A percentile compares a stretch with the other conserved stretches of the same genome.
Evolutionary conservation across 2,329 filamentous ascomycete species (phyloP).

Genomic region (Botrytis deweyae): DNA sequence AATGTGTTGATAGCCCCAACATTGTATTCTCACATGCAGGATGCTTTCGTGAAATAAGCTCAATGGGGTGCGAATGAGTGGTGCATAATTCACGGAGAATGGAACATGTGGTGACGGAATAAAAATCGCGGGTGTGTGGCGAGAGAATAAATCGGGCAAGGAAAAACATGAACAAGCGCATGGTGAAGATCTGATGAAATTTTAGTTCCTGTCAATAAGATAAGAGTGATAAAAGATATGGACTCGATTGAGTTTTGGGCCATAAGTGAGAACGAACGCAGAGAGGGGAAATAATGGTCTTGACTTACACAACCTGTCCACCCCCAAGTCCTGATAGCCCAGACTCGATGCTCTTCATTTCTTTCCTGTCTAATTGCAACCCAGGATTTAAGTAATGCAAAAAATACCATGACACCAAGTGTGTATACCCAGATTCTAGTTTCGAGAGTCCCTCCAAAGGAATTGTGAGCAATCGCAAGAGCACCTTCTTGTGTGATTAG

Average conservation of each 20-base stretch:
- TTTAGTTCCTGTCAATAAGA: background rate
- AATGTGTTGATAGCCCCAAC: background rate
- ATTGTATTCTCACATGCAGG: background rate
- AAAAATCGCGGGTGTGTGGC: background rate
- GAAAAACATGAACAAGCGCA: background rate
- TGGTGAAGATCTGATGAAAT: background rate
- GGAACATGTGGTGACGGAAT: slow-evolving; percentile 7
- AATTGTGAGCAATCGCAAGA: slow-evolving; percentile 6
- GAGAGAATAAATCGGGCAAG: background rate
- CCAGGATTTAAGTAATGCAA: slow-evolving; percentile 3
- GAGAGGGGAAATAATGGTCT: background rate
- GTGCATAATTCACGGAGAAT: background rate
- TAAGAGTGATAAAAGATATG: background rate
- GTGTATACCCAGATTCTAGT: slow-evolving; percentile 14
- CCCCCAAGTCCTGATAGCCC: slow-evolving; percentile 21
- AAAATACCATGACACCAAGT: background rate
- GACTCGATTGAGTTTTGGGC: no score
- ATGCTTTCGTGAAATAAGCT: background rate
- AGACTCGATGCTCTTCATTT: background rate
- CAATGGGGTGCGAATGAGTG: background rate
- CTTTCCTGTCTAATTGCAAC: background rate
- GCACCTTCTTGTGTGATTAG: background rate
- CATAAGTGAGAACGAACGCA: no score
- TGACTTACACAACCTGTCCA: slow-evolving; percentile 8
- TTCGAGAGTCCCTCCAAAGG: slow-evolving; percentile 14